Evolutionary conservation across 2,329 filamentous ascomycete species (phyloP), one percentile per base, ranked within the genome.

Genomic region (Fusarium musae): DNA sequence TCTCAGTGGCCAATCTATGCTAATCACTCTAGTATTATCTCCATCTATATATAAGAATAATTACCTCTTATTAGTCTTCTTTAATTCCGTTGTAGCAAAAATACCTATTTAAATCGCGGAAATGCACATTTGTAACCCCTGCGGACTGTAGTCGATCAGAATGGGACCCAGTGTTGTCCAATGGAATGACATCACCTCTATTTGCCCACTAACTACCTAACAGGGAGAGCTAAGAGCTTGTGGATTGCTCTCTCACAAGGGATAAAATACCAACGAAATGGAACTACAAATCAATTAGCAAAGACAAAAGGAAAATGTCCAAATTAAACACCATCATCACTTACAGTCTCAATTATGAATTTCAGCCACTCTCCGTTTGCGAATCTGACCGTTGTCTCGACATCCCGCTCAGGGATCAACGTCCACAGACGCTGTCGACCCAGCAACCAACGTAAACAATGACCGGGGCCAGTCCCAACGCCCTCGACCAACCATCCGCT

Each of bases 391-490:
- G 70, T 66, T 66, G 62, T 72, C 67, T 52, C 52, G 67, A 59
- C 71, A 76, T 71, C 47, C 47, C 26, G 47, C 26, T 47, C 40
- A 57, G 61, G 66, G 70, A 57, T 69, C 49, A 65, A 65, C 59
- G 59, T 42, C 53, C 61, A 65, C 59, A 60, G 59, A 17, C 42
- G 39, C 28, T n/a, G 78, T 82, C 75, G 78, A 76, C 81, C 75
- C 72, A 70, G 80, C 81, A 82, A 82, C 81, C 34, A 60, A 43
- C 23, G 78, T 82, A 80, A 82, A 82, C 81, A 82, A 80, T 74
- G 57, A 43, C 73, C 65, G 46, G 68, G 74, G 65, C 56, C 71
- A 58, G 69, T 75, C 53, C 56, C 68, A 59, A 59, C 64, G 60
- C 63, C 66, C 68, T 75, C 70, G 70, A 78, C 79, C 80, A 80